Percentiles rank a stretch among this genome's conserved stretches.
These are phyloP conservation scores for Dendrothele bispora DNA, from an alignment of 768 basidiomycete genomes.

Conservation along the genomic window DNA sequence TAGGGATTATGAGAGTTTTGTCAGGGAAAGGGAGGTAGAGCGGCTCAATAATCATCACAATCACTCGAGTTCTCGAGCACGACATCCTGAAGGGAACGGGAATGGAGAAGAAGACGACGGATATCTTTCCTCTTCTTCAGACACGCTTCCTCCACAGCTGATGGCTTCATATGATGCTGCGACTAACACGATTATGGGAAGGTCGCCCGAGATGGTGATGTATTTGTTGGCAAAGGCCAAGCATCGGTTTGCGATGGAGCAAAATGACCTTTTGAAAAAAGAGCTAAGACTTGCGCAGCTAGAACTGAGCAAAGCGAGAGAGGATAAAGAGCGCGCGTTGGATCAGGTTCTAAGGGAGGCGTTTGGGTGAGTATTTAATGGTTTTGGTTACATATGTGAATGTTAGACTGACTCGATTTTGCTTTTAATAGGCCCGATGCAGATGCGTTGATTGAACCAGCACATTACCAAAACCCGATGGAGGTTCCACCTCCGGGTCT, in stretches of 20 bases:
- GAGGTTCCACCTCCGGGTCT: no score
- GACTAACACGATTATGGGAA: conserved; percentile 66
- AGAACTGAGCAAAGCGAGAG: conserved; percentile 52
- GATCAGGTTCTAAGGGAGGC: conserved; percentile 48
- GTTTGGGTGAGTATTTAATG: conserved; percentile 48
- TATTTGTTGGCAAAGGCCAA: conserved; percentile 81
- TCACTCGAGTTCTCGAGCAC: not conserved
- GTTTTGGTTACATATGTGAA: not conserved
- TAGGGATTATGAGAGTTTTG: conserved; percentile 27
- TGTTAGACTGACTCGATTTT: not conserved
- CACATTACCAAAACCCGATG: conserved; percentile 1
- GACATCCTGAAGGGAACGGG: conserved; percentile 10
- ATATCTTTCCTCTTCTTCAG: conserved; percentile 36
- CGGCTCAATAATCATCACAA: not conserved
- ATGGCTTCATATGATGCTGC: conserved; percentile 47
- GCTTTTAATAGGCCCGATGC: not conserved
- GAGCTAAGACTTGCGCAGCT: conserved; percentile 58
- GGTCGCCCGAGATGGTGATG: conserved; percentile 68
- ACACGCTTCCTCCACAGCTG: conserved; percentile 58
- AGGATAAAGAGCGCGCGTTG: conserved; percentile 62
- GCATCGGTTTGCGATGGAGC: conserved; percentile 63
- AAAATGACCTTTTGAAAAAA: conserved; percentile 63
- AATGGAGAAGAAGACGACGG: conserved; percentile 33
- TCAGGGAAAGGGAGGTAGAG: not conserved
- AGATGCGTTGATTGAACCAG: not conserved